Conservation (phyloP, 192 early-diverging fungal genomes). For the Coemansia sp. region DNA sequence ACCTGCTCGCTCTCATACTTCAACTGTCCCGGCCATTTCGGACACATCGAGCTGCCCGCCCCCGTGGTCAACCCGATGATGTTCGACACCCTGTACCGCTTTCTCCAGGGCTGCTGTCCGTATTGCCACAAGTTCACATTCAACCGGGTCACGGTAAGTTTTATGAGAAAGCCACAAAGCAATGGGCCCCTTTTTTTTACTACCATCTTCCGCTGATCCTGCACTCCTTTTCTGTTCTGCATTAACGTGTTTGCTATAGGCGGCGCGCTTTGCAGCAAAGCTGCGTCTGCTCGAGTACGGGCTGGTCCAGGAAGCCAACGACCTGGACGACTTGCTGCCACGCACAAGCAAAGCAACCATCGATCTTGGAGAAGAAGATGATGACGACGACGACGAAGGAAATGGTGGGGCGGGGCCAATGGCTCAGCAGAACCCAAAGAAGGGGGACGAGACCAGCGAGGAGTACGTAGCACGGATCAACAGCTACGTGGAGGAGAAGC, state of each 20-base stretch:
- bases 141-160: conserved; percentile 48
- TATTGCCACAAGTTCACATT: conserved; percentile 86
- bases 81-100: conserved; percentile 85
- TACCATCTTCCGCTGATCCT: no score
- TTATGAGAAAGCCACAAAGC: no score
- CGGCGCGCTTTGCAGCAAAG: conserved; percentile 68
- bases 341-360: conserved; percentile 47
- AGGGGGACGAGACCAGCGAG: conserved; percentile 40
- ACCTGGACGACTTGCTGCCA: conserved; percentile 68
- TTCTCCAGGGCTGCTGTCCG: conserved; percentile 83
- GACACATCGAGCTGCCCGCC: conserved; percentile 89
- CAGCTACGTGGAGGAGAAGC: conserved; percentile 57
- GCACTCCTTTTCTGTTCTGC: no score
- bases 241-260: no score
- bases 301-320: conserved; percentile 78
- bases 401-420: conserved; percentile 2
- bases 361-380: conserved; percentile 50
- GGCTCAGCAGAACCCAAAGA: conserved; percentile 5
- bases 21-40: conserved; percentile 94
- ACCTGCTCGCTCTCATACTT: conserved; percentile 83
- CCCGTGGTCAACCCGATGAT: conserved; percentile 94
- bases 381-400: conserved; percentile 29
- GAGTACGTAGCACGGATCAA: conserved; percentile 67
- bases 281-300: conserved; percentile 84
- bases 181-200: no score